phyloP scores from a whole-genome alignment of 148 eudicot species.

The Suaeda aralocaspica region DNA sequence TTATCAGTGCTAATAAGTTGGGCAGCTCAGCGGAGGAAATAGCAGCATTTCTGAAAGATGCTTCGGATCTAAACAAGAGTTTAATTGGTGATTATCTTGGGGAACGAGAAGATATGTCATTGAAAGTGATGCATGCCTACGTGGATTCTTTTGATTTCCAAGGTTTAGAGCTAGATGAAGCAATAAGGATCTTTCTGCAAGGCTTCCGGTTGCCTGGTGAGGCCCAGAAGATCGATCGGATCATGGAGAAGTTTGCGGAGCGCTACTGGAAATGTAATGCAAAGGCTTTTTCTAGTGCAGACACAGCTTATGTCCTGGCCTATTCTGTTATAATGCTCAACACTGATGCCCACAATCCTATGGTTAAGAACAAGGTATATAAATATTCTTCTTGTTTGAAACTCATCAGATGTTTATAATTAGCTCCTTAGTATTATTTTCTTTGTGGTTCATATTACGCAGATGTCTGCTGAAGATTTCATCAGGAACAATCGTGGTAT shows the following conservation, averaged over 20 bases:
- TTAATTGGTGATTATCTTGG: constrained; percentile 96
- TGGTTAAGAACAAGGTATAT: constrained; percentile 88
- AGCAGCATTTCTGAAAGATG: constrained; percentile 77
- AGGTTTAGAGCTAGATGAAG: constrained; percentile 81
- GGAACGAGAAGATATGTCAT: constrained; percentile 85
- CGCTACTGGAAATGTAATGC: constrained; percentile 98
- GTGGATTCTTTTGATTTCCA: constrained; percentile 94
- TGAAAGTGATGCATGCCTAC: constrained; percentile 98
- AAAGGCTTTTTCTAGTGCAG: constrained; percentile 89
- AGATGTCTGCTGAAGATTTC: constrained; percentile 98
- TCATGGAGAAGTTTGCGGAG: constrained; percentile 98
- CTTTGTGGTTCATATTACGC: constrained; percentile 20
- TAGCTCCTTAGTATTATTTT: constrained; percentile 11
- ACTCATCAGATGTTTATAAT: background rate
- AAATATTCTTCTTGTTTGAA: constrained; percentile 10
- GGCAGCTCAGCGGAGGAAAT: constrained; percentile 86
- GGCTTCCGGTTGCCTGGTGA: constrained; percentile 99
- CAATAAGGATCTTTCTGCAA: constrained; percentile 76
- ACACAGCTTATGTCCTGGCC: constrained; percentile 98
- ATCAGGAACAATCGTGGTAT: constrained; percentile 96
- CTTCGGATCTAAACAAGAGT: constrained; percentile 78
- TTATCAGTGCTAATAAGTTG: constrained; percentile 91
- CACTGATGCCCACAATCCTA: constrained; percentile 98
- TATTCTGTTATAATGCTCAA: constrained; percentile 98
- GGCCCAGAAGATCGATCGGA: constrained; percentile 95